phyloP scores from a whole-genome alignment of 2,329 filamentous ascomycete species.

The Juglanconis oblonga region DNA sequence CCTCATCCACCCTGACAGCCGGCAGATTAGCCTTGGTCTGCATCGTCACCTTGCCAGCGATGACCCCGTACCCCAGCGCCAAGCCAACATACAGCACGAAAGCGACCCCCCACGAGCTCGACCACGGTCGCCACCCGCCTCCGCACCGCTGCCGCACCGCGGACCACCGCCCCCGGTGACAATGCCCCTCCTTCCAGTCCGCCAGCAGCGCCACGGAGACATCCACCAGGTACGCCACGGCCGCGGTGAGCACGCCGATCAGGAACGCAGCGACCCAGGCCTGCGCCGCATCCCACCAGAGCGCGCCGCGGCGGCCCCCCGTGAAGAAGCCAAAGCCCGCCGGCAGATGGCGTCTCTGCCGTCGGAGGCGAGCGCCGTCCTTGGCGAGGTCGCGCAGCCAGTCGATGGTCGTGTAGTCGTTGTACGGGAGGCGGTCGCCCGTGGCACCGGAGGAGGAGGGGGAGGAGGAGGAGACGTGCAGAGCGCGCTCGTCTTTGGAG shows the following conservation, averaged over 20 bases:
- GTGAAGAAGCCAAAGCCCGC: too few relatives aligned
- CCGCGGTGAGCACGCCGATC: constrained; percentile 52
- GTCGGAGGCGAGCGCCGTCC: constrained; percentile 46
- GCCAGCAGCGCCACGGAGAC: constrained; percentile 47
- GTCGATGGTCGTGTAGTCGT: constrained; percentile 61
- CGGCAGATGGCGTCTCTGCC: constrained; percentile 27
- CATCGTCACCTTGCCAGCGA: constrained; percentile 26
- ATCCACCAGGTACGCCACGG: constrained; percentile 54
- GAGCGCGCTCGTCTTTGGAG: constrained; percentile 34
- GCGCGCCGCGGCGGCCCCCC: constrained; percentile 32
- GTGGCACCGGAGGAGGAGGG: constrained; percentile 33
- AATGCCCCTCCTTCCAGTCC: constrained; percentile 56
- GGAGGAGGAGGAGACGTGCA: too few relatives aligned
- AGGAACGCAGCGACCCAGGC: constrained; percentile 54
- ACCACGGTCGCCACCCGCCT: constrained; percentile 42
- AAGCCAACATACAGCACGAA: constrained; percentile 27
- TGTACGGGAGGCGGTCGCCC: constrained; percentile 56
- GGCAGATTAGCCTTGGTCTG: constrained; percentile 44
- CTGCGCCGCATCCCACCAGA: constrained; percentile 46
- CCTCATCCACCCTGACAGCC: constrained; percentile 28
- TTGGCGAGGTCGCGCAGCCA: constrained; percentile 61
- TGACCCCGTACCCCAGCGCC: constrained; percentile 25
- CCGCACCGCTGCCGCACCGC: constrained; percentile 49
- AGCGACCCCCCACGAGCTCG: constrained; percentile 20
- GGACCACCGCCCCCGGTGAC: constrained; percentile 39